A percentile compares a stretch with the other conserved stretches of the same genome.
Evolutionary conservation across 108 stramenopile species (phyloP).

Genomic region (Cylindrotheca fusiformis): DNA sequence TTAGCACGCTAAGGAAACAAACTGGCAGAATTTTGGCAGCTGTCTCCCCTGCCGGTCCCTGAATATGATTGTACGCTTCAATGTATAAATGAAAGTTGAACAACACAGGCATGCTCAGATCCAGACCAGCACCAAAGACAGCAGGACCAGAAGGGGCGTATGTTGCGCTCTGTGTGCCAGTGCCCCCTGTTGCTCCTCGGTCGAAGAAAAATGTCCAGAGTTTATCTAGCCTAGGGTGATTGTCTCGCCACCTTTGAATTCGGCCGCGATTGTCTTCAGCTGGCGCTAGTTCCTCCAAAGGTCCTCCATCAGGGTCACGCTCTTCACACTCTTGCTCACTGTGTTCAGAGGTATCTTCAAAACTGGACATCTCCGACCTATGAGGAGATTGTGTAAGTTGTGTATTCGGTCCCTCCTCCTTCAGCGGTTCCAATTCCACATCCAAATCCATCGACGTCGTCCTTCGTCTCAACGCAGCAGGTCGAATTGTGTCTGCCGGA

Average conservation of each 20-base stretch:
- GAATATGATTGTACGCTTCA: constrained; percentile 57
- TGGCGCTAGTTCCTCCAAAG: neutral
- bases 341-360: too few species aligned
- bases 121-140: constrained; percentile 79
- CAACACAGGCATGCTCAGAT: constrained; percentile 79
- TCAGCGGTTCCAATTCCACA: neutral
- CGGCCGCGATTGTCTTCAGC: neutral
- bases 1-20: constrained; percentile 70
- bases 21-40: constrained; percentile 75
- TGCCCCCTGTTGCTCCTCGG: constrained; percentile 27
- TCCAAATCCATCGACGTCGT: neutral
- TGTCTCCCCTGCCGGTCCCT: constrained; percentile 34
- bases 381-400: too few species aligned
- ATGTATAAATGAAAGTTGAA: constrained; percentile 91
- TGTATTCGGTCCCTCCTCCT: neutral
- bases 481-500: neutral
- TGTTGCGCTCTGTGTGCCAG: constrained; percentile 44
- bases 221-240: constrained; percentile 37
- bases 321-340: too few species aligned
- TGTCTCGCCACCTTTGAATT: constrained; percentile 38
- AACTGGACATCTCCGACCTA: too few species aligned
- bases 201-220: constrained; percentile 50
- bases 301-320: too few species aligned
- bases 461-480: constrained; percentile 1
- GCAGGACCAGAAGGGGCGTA: constrained; percentile 87